A percentile compares a stretch with the other conserved stretches of the same genome.
These are phyloP conservation scores for Curvularia sp. DNA, from an alignment of 2,329 filamentous ascomycete genomes.

Conservation along the genomic window DNA sequence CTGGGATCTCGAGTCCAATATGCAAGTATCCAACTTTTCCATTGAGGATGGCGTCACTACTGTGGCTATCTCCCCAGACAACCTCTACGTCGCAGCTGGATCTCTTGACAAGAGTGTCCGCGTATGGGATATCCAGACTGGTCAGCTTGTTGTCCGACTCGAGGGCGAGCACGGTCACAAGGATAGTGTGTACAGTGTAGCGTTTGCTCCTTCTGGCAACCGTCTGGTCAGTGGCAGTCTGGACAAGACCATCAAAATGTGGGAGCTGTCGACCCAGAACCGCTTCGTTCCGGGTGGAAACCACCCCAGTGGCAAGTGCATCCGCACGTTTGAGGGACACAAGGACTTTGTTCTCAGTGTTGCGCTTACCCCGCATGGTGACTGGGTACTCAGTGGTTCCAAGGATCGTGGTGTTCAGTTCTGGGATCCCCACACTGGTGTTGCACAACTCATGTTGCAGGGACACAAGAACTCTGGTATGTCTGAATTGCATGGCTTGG, in stretches of 20 bases:
- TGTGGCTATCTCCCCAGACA: conserved; percentile 95
- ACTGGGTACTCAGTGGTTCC: conserved; percentile 96
- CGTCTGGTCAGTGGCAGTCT: conserved; percentile 93
- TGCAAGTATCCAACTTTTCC: conserved; percentile 81
- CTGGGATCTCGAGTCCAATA: conserved; percentile 90
- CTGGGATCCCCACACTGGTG: conserved; percentile 94
- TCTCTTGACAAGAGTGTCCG: conserved; percentile 97
- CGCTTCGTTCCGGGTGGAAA: conserved; percentile 70
- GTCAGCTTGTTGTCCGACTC: conserved; percentile 86
- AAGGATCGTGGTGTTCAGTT: conserved; percentile 98
- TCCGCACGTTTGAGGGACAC: conserved; percentile 97
- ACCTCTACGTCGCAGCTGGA: conserved; percentile 90
- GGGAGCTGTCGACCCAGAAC: conserved; percentile 82
- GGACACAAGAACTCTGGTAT: conserved; percentile 93
- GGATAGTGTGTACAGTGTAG: conserved; percentile 95
- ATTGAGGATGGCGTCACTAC: conserved; percentile 98
- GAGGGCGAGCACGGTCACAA: conserved; percentile 95
- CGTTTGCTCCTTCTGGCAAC: conserved; percentile 91
- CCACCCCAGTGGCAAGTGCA: conserved; percentile 87
- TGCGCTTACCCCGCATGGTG: conserved; percentile 89
- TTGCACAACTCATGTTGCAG: conserved; percentile 97
- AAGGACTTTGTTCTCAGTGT: conserved; percentile 98
- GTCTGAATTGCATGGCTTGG: conserved; percentile 30
- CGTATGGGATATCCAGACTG: conserved; percentile 90
- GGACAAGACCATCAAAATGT: conserved; percentile 99